Evolutionary conservation across 805 yeast species (phyloP), one percentile per base, ranked within the genome.

Genomic region (Metschnikowia continentalis): DNA sequence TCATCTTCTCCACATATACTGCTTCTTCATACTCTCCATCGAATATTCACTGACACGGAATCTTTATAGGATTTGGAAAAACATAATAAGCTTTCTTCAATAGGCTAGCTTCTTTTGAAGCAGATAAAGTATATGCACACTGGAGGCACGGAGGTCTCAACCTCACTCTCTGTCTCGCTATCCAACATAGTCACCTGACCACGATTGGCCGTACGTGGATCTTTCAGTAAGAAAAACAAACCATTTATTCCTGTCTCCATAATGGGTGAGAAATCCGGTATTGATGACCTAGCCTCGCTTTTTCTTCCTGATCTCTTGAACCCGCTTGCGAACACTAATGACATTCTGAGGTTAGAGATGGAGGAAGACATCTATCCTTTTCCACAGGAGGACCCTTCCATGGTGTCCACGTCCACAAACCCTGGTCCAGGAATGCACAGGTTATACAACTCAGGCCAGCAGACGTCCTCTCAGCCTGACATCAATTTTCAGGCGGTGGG

Each of bases 281-380:
- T 69, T 47, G 76, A 74, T 52, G 78, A 74, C 56, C 62, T 74
- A 20, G 70, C 77, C 42, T 65, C 76, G 38, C 61, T 74, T 40
- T 74, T 74, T 46, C 60, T 74, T 32, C 76, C 76, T 2, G 76
- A 72, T 49, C 65, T 70, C 36, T 61, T 72, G 23, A 70, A 69
- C 46, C 62, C 53, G 32, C 50, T 58, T 32, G 47, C 47, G 17
- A 44, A 44, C 32, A 19, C 47, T 15, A 44, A 44, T 36, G 39
- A 35, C 33, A 35, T 35, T 36, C 47, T 20, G 37, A 22, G 47
- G 7, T 14, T 23, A 15, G 47, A 44, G 17, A 22, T 44, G 26
- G 47, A 44, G 23, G 47, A 44, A 7, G 37, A 44, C 14, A 44
- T 44, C 3, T 44, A 44, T 35, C 41, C 47, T 6, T 44, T 44